Conservation (phyloP, 2,329 filamentous ascomycete species). For the Trichoderma breve region DNA sequence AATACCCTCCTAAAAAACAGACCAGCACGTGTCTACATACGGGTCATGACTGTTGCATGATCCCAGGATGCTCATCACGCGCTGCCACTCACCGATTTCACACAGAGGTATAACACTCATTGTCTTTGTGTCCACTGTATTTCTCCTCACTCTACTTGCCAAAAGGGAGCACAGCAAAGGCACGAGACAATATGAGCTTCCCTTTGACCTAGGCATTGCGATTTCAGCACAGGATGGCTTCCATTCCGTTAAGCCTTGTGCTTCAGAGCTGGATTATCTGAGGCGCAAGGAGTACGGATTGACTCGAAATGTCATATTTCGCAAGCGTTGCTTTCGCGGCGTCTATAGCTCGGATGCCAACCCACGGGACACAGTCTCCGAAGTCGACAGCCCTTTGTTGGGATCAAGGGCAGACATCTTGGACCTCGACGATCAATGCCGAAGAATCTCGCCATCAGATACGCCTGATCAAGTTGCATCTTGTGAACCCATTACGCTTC, state of each 20-base stretch:
- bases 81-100: conserved; percentile 1
- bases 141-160: not conserved
- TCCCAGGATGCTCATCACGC: conserved; percentile 10
- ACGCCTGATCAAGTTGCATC: not conserved
- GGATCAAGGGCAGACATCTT: conserved; percentile 32
- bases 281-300: conserved; percentile 34
- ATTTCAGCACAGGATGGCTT: conserved; percentile 9
- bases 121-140: not conserved
- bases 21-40: not conserved
- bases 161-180: not conserved
- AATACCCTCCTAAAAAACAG: not conserved
- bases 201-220: conserved; percentile 7
- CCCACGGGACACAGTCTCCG: conserved; percentile 36
- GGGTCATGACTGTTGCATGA: not conserved
- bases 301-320: conserved; percentile 44
- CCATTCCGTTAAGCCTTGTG: conserved; percentile 22
- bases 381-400: conserved; percentile 40
- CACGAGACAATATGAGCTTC: conserved; percentile 12
- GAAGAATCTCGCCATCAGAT: conserved; percentile 14
- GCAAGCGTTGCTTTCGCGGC: conserved; percentile 45
- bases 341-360: conserved; percentile 34
- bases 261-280: conserved; percentile 31
- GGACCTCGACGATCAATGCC: conserved; percentile 30
- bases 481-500: conserved; percentile 46
- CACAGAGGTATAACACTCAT: not conserved